Conservation (phyloP, 2,329 filamentous ascomycete species). For the Nannizziopsis barbatae region DNA sequence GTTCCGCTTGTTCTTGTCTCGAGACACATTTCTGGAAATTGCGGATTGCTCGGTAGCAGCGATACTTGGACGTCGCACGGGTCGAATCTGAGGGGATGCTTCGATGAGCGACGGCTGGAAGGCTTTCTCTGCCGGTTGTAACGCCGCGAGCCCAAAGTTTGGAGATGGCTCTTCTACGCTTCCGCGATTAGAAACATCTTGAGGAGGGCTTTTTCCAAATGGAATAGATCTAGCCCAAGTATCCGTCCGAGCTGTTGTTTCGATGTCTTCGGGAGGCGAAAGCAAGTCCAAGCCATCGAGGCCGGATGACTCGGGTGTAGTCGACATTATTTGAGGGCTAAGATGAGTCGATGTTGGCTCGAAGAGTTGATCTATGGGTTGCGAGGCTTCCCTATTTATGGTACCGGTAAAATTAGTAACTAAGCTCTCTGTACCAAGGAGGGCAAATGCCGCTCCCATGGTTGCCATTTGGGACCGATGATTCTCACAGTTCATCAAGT, state of each 20-base stretch:
- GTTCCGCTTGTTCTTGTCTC: constrained; percentile 30
- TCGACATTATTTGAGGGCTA: constrained; percentile 19
- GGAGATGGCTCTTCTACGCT: constrained; percentile 31
- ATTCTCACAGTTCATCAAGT: constrained; percentile 29
- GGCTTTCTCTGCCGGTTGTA: constrained; percentile 24
- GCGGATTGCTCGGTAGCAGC: constrained; percentile 27
- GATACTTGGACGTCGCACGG: constrained; percentile 35
- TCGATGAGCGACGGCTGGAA: constrained; percentile 35
- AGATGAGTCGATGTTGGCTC: constrained; percentile 24
- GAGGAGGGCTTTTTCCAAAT: constrained; percentile 36
- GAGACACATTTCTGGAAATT: constrained; percentile 28
- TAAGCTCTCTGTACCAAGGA: neutral
- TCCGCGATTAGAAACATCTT: constrained; percentile 27
- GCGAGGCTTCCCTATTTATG: constrained; percentile 19
- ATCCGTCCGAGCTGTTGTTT: constrained; percentile 30
- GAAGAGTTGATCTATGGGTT: constrained; percentile 22
- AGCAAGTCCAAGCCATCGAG: constrained; percentile 30
- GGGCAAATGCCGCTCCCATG: neutral
- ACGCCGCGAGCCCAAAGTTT: constrained; percentile 24
- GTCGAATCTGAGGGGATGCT: constrained; percentile 32
- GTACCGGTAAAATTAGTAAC: neutral
- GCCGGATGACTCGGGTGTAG: constrained; percentile 28
- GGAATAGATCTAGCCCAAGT: constrained; percentile 38
- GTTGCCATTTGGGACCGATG: neutral
- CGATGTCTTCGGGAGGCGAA: constrained; percentile 24